Conservation (phyloP, 192 early-diverging fungal species). For the Backusella parvicylindrica region DNA sequence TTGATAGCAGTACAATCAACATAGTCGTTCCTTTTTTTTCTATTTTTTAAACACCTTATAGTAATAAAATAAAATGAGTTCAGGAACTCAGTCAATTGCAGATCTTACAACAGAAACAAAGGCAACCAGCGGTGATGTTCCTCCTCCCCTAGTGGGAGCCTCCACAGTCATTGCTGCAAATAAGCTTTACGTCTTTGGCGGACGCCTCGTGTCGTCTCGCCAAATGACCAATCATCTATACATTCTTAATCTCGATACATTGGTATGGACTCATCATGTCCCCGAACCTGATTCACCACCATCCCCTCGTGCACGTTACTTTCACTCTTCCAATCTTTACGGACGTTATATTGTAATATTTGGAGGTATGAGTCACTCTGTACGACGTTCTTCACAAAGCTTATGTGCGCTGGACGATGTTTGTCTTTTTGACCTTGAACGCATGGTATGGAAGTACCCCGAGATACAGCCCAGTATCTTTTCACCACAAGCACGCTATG, state of each 20-base stretch:
- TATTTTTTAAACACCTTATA: neutral
- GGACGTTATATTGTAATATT: constrained; percentile 60
- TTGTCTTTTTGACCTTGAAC: constrained; percentile 53
- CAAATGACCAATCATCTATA: constrained; percentile 71
- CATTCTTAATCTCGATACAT: constrained; percentile 57
- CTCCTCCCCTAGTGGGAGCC: constrained; percentile 69
- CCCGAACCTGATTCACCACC: constrained; percentile 32
- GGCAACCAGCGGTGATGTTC: constrained; percentile 59
- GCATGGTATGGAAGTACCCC: constrained; percentile 51
- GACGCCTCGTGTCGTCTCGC: constrained; percentile 61
- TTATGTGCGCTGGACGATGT: constrained; percentile 64
- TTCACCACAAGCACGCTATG: constrained; percentile 66
- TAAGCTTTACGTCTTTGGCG: constrained; percentile 67
- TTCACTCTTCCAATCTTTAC: constrained; percentile 67
- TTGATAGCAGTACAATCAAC: neutral
- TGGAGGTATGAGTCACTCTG: constrained; percentile 71
- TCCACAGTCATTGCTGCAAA: constrained; percentile 59
- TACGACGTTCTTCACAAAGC: constrained; percentile 40
- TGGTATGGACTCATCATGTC: constrained; percentile 56
- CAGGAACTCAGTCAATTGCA: constrained; percentile 50
- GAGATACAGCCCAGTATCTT: constrained; percentile 34
- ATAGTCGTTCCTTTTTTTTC: neutral
- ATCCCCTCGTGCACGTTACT: constrained; percentile 57
- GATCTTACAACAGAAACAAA: constrained; percentile 46
- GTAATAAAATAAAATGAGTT: neutral